Evolutionary conservation across 306 rosid genomes (phyloP).

Genomic region (Corylus avellana): DNA sequence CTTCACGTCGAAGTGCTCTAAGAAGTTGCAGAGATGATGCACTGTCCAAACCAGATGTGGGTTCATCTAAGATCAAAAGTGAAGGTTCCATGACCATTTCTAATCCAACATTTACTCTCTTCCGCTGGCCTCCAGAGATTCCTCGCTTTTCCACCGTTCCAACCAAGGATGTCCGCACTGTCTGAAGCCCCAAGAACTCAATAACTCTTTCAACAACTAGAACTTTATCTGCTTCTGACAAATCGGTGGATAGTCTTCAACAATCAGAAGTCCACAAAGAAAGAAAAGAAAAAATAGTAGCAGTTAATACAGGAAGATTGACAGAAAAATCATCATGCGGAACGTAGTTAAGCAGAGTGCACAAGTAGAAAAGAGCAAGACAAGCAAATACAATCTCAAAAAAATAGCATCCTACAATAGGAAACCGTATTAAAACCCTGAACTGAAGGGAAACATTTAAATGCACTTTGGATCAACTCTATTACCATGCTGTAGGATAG

Average conservation of each 20-base stretch:
- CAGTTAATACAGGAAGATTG: constrained; percentile 2
- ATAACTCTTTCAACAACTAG: constrained; percentile 90
- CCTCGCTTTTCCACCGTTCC: constrained; percentile 98
- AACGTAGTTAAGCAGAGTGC: neutral
- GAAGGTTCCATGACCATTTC: constrained; percentile 99
- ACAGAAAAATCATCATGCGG: constrained; percentile 18
- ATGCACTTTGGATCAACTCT: neutral
- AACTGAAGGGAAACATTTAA: neutral
- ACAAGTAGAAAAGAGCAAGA: neutral
- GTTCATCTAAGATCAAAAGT: constrained; percentile 90
- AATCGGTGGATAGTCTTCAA: constrained; percentile 65
- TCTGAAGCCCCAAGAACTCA: constrained; percentile 88
- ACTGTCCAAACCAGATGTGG: constrained; percentile 98
- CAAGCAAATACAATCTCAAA: neutral
- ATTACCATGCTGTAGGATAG: neutral
- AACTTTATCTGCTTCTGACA: constrained; percentile 75
- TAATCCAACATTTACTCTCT: constrained; percentile 93
- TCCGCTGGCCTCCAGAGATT: constrained; percentile 96
- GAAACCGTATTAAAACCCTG: neutral
- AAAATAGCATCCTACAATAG: neutral
- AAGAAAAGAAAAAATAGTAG: constrained; percentile 12
- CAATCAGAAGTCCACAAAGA: constrained; percentile 21
- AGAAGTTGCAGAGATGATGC: constrained; percentile 93
- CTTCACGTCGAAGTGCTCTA: constrained; percentile 92
- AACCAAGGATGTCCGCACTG: constrained; percentile 78